Evolutionary conservation across 352 stramenopile genomes (phyloP).

Genomic region (Elongisporangium prolatum): DNA sequence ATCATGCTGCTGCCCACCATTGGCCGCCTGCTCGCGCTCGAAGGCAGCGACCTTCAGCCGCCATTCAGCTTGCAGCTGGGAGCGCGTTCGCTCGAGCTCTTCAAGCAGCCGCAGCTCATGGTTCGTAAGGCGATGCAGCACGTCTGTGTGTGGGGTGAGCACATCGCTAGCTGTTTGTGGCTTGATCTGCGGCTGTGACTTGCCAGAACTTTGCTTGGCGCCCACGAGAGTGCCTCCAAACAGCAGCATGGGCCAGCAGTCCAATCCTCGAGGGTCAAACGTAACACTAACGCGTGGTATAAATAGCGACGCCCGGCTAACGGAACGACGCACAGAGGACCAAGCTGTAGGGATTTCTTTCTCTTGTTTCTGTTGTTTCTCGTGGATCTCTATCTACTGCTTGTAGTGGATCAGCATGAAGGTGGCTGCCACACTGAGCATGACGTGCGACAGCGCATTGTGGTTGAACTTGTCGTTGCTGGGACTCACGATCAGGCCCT

Average conservation of each 20-base stretch:
- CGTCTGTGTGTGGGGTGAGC: constrained; percentile 50
- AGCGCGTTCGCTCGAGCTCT: constrained; percentile 68
- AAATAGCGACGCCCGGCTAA: not conserved
- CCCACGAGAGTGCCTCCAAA: constrained; percentile 62
- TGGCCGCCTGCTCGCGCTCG: constrained; percentile 31
- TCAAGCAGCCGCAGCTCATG: constrained; percentile 74
- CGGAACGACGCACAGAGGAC: constrained; percentile 1
- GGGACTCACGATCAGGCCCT: constrained; percentile 75
- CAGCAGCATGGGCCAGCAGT: constrained; percentile 37
- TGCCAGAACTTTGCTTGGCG: constrained; percentile 2
- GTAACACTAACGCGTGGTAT: constrained; percentile 1
- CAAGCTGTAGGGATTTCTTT: too few relatives aligned
- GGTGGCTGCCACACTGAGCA: constrained; percentile 76
- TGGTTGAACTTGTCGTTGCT: constrained; percentile 87
- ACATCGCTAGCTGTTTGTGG: not conserved
- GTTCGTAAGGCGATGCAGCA: constrained; percentile 65
- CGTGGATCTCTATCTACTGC: constrained; percentile 27
- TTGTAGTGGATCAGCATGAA: constrained; percentile 83
- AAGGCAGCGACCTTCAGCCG: constrained; percentile 52
- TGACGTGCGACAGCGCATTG: constrained; percentile 84
- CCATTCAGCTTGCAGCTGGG: constrained; percentile 66
- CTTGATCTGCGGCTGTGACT: not conserved
- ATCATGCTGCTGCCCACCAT: constrained; percentile 21
- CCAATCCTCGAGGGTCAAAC: constrained; percentile 2
- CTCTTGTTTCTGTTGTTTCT: not conserved